Percentiles rank a stretch among this genome's conserved stretches.
Conservation (phyloP, 495 filamentous ascomycete genomes). For the Letharia columbiana region DNA sequence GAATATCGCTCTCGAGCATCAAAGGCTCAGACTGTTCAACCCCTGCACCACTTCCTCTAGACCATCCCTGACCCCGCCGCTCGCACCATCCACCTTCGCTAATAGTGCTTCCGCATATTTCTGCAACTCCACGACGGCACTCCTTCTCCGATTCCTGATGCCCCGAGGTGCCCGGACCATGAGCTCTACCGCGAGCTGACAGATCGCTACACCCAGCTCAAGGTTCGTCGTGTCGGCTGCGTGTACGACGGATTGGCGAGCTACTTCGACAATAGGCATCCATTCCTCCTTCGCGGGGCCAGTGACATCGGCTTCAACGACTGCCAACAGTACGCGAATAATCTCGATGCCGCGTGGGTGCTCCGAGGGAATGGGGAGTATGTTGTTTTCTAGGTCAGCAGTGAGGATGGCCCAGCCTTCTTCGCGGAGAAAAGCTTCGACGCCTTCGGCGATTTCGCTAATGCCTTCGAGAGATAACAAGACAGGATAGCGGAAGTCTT, state of each 20-base stretch:
- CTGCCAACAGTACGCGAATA: slow-evolving; percentile 40
- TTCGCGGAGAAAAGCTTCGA: slow-evolving; percentile 36
- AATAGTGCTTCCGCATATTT: background rate
- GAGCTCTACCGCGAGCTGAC: slow-evolving; percentile 44
- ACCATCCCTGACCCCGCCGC: slow-evolving; percentile 14
- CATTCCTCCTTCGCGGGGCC: slow-evolving; percentile 37
- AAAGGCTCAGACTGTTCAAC: background rate
- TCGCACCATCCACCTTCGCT: background rate
- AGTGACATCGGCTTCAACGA: slow-evolving; percentile 36
- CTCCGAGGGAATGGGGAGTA: slow-evolving; percentile 24
- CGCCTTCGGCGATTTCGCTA: slow-evolving; percentile 35
- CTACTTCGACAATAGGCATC: slow-evolving; percentile 38
- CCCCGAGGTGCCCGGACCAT: slow-evolving; percentile 38
- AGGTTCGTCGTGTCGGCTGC: slow-evolving; percentile 12
- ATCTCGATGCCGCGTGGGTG: slow-evolving; percentile 40
- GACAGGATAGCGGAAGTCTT: slow-evolving; percentile 45
- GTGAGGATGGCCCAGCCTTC: slow-evolving; percentile 43
- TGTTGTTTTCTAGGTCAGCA: slow-evolving; percentile 36
- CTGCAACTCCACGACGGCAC: background rate
- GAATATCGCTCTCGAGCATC: background rate
- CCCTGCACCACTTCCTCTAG: slow-evolving; percentile 12
- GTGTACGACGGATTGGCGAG: background rate
- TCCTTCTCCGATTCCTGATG: slow-evolving; percentile 35
- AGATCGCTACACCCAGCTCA: slow-evolving; percentile 41
- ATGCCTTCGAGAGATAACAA: slow-evolving; percentile 47